Evolutionary conservation across 257 asterid species (phyloP).

Genomic region (Nicotiana sylvestris): DNA sequence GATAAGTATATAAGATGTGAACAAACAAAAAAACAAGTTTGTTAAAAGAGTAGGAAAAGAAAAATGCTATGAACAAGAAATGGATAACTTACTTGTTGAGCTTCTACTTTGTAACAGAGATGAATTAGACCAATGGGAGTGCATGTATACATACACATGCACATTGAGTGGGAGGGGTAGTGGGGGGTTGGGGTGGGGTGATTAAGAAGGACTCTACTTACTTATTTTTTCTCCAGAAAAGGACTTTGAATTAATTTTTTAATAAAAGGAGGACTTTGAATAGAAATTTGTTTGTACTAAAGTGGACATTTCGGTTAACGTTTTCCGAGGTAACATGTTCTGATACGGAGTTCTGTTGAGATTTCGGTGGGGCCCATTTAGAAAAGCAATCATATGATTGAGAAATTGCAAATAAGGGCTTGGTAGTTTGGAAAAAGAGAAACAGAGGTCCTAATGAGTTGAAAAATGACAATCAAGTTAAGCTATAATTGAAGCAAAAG

Average conservation of each 20-base stretch:
- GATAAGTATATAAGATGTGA: not conserved
- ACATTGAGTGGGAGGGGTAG: not conserved
- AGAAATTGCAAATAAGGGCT: not conserved
- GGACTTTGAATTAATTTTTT: not conserved
- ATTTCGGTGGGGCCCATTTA: not conserved
- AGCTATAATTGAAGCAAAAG: not conserved
- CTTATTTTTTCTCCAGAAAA: not conserved
- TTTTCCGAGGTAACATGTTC: not conserved
- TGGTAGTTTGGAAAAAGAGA: not conserved
- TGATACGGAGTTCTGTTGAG: not conserved
- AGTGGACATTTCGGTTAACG: not conserved
- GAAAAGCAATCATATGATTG: not conserved
- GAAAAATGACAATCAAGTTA: not conserved
- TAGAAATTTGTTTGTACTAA: not conserved
- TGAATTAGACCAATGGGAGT: not conserved
- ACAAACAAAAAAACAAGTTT: slow-evolving; percentile 2
- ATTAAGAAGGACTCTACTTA: not conserved
- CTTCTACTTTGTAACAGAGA: not conserved
- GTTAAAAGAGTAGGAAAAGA: not conserved
- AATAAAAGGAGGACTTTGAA: not conserved
- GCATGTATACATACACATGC: not conserved
- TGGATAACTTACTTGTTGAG: not conserved
- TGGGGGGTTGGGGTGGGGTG: not conserved
- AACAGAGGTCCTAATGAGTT: not conserved
- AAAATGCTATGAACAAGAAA: not conserved